Conservation (phyloP, 2,329 filamentous ascomycete species). For the Chalaropsis thielavioides region DNA sequence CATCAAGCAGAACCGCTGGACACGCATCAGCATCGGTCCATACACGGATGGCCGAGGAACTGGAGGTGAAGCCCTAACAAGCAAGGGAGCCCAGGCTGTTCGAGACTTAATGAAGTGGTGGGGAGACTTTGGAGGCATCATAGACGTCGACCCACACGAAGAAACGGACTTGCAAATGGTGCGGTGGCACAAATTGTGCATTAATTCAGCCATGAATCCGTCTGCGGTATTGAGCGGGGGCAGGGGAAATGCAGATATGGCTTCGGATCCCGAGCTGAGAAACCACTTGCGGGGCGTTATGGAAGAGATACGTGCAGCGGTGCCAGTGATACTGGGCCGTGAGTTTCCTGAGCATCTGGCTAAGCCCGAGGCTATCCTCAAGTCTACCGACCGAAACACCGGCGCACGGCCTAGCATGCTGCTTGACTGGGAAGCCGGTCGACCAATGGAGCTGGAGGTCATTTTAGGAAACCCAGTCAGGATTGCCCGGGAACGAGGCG, state of each 20-base stretch:
- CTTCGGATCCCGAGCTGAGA: constrained; percentile 46
- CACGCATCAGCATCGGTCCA: constrained; percentile 53
- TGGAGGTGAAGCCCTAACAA: constrained; percentile 22
- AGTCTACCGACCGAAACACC: constrained; percentile 47
- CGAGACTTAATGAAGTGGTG: constrained; percentile 39
- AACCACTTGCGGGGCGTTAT: constrained; percentile 51
- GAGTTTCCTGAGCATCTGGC: constrained; percentile 45
- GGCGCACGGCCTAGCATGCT: constrained; percentile 55
- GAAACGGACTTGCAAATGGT: constrained; percentile 55
- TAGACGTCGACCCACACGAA: constrained; percentile 49
- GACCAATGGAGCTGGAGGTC: constrained; percentile 56
- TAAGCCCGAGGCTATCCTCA: constrained; percentile 45
- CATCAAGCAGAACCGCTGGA: constrained; percentile 60
- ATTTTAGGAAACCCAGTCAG: constrained; percentile 57
- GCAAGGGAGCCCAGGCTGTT: constrained; percentile 30
- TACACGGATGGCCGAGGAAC: constrained; percentile 39
- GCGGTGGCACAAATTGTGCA: constrained; percentile 63
- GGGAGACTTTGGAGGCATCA: constrained; percentile 41
- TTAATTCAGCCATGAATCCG: constrained; percentile 64
- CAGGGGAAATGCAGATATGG: constrained; percentile 51
- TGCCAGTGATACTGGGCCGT: constrained; percentile 47
- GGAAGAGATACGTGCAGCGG: constrained; percentile 52
- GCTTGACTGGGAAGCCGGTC: constrained; percentile 52
- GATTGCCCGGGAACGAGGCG: constrained; percentile 46
- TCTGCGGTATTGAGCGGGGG: constrained; percentile 53